Evolutionary conservation across 2,329 filamentous ascomycete species (phyloP).

Genomic region (Metarhizium guizhouense): DNA sequence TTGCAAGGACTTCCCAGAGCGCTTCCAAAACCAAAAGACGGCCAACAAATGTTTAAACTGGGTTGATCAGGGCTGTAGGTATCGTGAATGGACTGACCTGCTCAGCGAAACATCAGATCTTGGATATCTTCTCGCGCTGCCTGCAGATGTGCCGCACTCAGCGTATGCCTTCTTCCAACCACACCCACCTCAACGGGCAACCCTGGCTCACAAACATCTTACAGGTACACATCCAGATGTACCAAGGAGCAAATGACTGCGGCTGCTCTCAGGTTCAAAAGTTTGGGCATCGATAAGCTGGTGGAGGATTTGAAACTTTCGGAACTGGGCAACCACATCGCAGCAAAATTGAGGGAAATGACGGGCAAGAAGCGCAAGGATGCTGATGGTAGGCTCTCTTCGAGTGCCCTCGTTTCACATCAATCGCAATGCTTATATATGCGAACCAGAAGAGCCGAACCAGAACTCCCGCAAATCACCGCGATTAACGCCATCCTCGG

Average conservation of each 20-base stretch:
- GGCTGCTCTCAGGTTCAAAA: background rate
- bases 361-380: background rate
- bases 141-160: background rate
- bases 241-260: slow-evolving; percentile 3
- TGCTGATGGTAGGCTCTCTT: background rate
- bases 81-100: slow-evolving; percentile 1
- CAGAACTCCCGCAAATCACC: background rate
- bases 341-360: background rate
- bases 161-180: background rate
- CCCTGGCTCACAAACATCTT: background rate
- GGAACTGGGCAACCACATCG: background rate
- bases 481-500: background rate
- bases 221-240: slow-evolving; percentile 2
- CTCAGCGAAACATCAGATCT: slow-evolving; percentile 1
- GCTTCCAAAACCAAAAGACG: background rate
- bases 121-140: slow-evolving; percentile 1
- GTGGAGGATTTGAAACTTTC: slow-evolving; percentile 1
- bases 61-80: slow-evolving; percentile 5
- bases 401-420: background rate
- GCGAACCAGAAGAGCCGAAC: background rate
- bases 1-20: slow-evolving; percentile 1
- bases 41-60: slow-evolving; percentile 1
- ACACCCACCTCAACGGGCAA: background rate
- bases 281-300: slow-evolving; percentile 1
- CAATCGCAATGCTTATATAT: background rate